phyloP scores from a whole-genome alignment of 805 yeast species.

The Candida argentea region DNA sequence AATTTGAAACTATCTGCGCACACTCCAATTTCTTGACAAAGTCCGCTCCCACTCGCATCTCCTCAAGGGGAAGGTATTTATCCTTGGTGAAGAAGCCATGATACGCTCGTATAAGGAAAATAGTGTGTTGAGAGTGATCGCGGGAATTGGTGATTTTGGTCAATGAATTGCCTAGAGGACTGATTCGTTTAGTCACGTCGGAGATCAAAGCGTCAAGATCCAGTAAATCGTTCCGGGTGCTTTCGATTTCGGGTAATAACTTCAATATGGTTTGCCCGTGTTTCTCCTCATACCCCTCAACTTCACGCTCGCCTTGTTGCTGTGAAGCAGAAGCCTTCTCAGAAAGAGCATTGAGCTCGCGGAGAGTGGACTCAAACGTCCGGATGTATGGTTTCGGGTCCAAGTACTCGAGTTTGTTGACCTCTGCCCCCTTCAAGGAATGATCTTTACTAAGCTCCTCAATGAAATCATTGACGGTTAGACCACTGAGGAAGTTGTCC shows the following conservation, averaged over 20 bases:
- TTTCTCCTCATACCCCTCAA: constrained; percentile 48
- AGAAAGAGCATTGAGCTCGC: constrained; percentile 54
- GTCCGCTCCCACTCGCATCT: constrained; percentile 38
- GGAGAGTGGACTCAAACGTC: constrained; percentile 78
- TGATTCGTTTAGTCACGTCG: constrained; percentile 47
- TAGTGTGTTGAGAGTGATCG: constrained; percentile 62
- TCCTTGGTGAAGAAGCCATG: constrained; percentile 61
- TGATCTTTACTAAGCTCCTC: constrained; percentile 71
- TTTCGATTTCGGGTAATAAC: constrained; percentile 38
- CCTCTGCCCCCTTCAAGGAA: constrained; percentile 39
- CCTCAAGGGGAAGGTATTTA: constrained; percentile 45
- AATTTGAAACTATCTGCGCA: constrained; percentile 58
- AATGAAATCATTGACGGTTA: constrained; percentile 70
- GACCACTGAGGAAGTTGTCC: constrained; percentile 56
- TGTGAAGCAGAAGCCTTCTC: constrained; percentile 44
- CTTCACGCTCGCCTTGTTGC: constrained; percentile 41
- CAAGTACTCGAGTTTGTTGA: constrained; percentile 42
- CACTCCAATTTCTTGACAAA: constrained; percentile 50
- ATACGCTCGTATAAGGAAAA: constrained; percentile 66
- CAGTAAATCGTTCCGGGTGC: constrained; percentile 38
- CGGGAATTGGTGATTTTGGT: constrained; percentile 61
- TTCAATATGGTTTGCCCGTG: constrained; percentile 61
- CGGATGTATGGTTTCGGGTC: constrained; percentile 94
- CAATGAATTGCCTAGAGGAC: constrained; percentile 61
- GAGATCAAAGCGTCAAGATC: constrained; percentile 43